These are phyloP conservation scores for Psidium friedrichsthalianum DNA, from an alignment of 345 rosid genomes.

Conservation along the genomic window DNA sequence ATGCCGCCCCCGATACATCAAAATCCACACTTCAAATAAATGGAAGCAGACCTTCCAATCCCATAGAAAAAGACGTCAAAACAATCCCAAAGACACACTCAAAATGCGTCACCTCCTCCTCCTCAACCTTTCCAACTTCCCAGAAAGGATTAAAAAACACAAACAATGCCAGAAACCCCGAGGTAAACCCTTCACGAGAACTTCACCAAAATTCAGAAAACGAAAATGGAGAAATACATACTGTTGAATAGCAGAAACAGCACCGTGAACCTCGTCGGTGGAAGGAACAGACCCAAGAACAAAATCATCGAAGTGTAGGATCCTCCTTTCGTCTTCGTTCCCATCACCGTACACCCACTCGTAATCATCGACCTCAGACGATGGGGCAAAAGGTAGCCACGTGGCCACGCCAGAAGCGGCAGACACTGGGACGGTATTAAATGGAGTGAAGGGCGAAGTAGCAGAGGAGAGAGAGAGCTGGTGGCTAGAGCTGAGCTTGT, in stretches of 20 bases:
- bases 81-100: background rate
- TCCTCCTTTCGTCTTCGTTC: constrained; percentile 4
- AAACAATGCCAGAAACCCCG: background rate
- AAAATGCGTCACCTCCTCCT: background rate
- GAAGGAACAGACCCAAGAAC: constrained; percentile 58
- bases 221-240: constrained; percentile 9
- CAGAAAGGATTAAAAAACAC: background rate
- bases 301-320: constrained; percentile 22
- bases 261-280: constrained; percentile 55
- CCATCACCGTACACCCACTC: constrained; percentile 46
- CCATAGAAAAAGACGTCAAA: background rate
- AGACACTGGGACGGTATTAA: constrained; percentile 18
- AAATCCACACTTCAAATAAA: background rate
- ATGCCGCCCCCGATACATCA: background rate
- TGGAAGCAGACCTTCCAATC: background rate
- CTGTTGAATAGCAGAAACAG: constrained; percentile 70
- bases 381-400: constrained; percentile 19
- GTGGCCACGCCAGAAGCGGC: constrained; percentile 12
- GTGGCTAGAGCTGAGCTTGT: constrained; percentile 9
- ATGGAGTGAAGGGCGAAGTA: constrained; percentile 13
- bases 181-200: background rate
- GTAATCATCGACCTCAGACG: constrained; percentile 35
- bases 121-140: background rate
- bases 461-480: constrained; percentile 26
- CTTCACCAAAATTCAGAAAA: background rate